These are phyloP conservation scores for Cladorrhinum sp. DNA, from an alignment of 2,329 filamentous ascomycete species.

Conservation along the genomic window DNA sequence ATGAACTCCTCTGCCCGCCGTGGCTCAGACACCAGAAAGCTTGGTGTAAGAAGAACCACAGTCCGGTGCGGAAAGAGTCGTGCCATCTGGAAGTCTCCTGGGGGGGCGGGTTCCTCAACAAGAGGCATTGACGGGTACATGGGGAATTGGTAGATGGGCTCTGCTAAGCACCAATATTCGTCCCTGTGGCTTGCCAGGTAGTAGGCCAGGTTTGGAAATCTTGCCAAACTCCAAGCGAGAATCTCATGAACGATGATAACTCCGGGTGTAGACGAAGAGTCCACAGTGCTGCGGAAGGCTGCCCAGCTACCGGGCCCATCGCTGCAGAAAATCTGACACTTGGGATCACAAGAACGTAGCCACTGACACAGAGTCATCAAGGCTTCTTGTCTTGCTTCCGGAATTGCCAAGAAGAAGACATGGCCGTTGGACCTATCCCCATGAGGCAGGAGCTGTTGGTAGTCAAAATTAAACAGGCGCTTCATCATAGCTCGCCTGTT, in stretches of 20 bases:
- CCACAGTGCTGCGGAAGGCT: slow-evolving; percentile 36
- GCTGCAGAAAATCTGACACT: slow-evolving; percentile 43
- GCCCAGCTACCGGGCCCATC: slow-evolving; percentile 46
- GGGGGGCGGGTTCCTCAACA: slow-evolving; percentile 14
- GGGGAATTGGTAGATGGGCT: slow-evolving; percentile 31
- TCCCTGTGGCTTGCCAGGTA: slow-evolving; percentile 33
- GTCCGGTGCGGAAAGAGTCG: slow-evolving; percentile 45
- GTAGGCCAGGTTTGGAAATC: slow-evolving; percentile 38
- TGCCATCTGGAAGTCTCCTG: slow-evolving; percentile 37
- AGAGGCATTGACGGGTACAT: slow-evolving; percentile 32
- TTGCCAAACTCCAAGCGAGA: slow-evolving; percentile 36
- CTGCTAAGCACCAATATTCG: slow-evolving; percentile 42
- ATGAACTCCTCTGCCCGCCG: slow-evolving; percentile 37
- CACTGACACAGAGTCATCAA: slow-evolving; percentile 43
- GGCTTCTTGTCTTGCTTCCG: slow-evolving; percentile 35
- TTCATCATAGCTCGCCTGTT: slow-evolving; percentile 26
- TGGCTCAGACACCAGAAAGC: slow-evolving; percentile 48
- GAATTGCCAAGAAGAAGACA: slow-evolving; percentile 51
- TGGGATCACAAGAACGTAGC: slow-evolving; percentile 40
- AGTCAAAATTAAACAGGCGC: slow-evolving; percentile 31
- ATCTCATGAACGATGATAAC: slow-evolving; percentile 47
- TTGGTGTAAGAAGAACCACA: slow-evolving; percentile 48
- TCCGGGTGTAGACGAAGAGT: slow-evolving; percentile 26
- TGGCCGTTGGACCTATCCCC: slow-evolving; percentile 26
- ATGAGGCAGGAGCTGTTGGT: slow-evolving; percentile 30